Conservation (phyloP, 805 yeast species). For the Candida gorgasii region DNA sequence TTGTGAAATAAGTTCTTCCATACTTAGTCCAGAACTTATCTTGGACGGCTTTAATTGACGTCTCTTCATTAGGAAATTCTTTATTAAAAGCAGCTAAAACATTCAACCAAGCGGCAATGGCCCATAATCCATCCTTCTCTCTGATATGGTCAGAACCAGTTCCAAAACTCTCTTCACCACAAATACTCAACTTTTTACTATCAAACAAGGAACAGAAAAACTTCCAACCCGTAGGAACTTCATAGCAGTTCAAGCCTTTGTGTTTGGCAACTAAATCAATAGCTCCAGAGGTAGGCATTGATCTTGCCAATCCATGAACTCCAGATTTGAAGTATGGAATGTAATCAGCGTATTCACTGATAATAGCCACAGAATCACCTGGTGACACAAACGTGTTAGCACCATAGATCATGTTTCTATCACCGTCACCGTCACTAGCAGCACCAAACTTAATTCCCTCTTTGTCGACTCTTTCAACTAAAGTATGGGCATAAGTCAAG, state of each 20-base stretch:
- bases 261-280: conserved; percentile 85
- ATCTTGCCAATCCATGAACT: conserved; percentile 89
- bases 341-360: conserved; percentile 84
- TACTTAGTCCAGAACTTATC: conserved; percentile 83
- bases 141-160: conserved; percentile 97
- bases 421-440: conserved; percentile 99
- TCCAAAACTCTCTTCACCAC: conserved; percentile 98
- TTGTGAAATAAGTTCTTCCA: conserved; percentile 95
- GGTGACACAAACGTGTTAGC: conserved; percentile 94
- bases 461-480: conserved; percentile 82
- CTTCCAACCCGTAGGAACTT: conserved; percentile 99
- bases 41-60: conserved; percentile 80
- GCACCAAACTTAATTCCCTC: conserved; percentile 91
- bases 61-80: conserved; percentile 53
- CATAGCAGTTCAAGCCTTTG: conserved; percentile 75
- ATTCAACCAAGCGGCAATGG: conserved; percentile 95
- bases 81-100: conserved; percentile 82
- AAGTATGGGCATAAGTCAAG: conserved; percentile 85
- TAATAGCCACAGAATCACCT: conserved; percentile 97
- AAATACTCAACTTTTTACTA: conserved; percentile 87
- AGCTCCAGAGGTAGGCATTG: conserved; percentile 97
- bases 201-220: conserved; percentile 95
- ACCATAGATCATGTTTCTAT: conserved; percentile 97
- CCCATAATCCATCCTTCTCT: conserved; percentile 98
- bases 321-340: conserved; percentile 94